phyloP scores from a whole-genome alignment of 139 green algal species.

The Trebouxia sp. region DNA sequence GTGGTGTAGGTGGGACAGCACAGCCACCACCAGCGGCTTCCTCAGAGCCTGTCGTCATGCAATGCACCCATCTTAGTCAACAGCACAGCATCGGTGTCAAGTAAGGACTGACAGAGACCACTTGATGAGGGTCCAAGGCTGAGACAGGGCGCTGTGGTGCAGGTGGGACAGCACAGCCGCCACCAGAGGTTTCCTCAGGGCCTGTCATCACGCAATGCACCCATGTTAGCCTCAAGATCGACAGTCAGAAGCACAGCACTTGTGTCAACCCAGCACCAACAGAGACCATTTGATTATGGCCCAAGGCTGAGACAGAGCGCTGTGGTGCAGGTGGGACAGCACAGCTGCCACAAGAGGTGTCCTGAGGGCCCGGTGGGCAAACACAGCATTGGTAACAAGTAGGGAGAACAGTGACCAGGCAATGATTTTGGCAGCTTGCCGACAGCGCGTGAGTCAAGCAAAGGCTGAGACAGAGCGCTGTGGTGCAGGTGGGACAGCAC shows the following conservation, averaged over 20 bases:
- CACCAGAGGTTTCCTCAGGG: constrained; percentile 44
- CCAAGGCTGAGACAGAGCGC: constrained; percentile 47
- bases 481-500: constrained; percentile 49
- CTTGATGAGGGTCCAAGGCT: constrained; percentile 46
- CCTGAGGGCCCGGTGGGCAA: constrained; percentile 41
- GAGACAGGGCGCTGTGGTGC: constrained; percentile 40
- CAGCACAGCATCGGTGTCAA: too few species aligned
- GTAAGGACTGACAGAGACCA: constrained; percentile 44
- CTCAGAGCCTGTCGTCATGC: constrained; percentile 37
- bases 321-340: constrained; percentile 48
- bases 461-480: constrained; percentile 39
- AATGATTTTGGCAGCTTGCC: too few species aligned
- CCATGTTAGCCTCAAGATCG: neutral
- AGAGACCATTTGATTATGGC: too few species aligned
- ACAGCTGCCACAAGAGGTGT: constrained; percentile 50
- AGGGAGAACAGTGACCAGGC: neutral
- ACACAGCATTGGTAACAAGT: neutral
- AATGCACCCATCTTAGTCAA: neutral
- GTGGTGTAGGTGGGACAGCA: constrained; percentile 48
- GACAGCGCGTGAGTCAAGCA: too few species aligned
- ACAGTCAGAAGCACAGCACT: too few species aligned
- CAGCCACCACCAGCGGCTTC: constrained; percentile 43
- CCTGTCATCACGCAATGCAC: constrained; percentile 27
- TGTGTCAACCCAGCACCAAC: too few species aligned
- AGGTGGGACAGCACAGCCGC: constrained; percentile 45